Evolutionary conservation across 129 eudicot species (phyloP), one percentile per base, ranked within the genome.

Genomic region (Lactuca sativa): DNA sequence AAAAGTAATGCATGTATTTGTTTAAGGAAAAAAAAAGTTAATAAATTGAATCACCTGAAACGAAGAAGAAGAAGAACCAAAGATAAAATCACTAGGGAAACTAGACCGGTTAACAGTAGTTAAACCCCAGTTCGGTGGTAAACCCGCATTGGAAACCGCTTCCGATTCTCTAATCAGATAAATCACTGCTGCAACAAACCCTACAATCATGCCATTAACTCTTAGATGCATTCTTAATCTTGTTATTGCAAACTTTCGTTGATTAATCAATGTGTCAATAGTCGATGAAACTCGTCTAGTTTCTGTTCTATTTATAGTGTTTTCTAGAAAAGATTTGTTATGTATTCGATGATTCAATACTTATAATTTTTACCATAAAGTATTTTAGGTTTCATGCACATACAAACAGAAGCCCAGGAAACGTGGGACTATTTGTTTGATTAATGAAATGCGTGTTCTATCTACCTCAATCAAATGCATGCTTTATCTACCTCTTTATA

Each of bases 61-160:
- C 14, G 92, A 71, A 66, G 92, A 80, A 33, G 85, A 71, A 1
- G 82, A 75, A 3, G 84, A 73, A 18, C 88, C 92, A 78, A 86
- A 86, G 18, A 75, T 38, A 67, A 86, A 86, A 47, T 75, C 82
- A 32, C 64, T 43, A 34, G 88, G 88, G 72, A 86, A 86, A 69
- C 81, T 80, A 40, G 81, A 70, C 10, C 88, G 86, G 70, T 81
- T 86, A 5, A 83, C 32, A 0, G 59, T 30, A 10, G 78, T 36
- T 79, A 79, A 79, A 62, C 60, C 64, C 69, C 64, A 79, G 7
- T 79, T 79, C 5, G 83, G 83, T 25, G 83, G 66, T 60, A 79
- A 73, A 55, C 76, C 81, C 31, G 64, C 71, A 62, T 25, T 69
- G 4, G 81, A 15, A 55, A 74, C 16, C 43, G 83, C 79, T 60